phyloP scores from a whole-genome alignment of 2,329 filamentous ascomycete genomes.

The Fusarium domesticum region DNA sequence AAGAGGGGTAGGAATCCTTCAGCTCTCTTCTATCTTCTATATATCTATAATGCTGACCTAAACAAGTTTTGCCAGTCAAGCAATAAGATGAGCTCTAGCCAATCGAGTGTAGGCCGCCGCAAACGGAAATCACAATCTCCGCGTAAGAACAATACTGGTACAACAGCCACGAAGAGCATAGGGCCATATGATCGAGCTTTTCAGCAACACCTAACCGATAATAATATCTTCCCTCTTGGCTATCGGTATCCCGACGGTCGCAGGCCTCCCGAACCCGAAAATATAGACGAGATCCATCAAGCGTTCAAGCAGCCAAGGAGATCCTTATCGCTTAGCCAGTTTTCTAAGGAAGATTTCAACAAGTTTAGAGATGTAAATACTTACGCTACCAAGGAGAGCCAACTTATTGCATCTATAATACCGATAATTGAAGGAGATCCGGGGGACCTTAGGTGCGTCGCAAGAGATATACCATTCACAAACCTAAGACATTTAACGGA shows the following conservation, averaged over 20 bases:
- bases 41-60: not conserved
- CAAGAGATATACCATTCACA: slow-evolving; percentile 31
- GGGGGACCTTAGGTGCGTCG: slow-evolving; percentile 23
- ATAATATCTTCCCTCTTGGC: slow-evolving; percentile 11
- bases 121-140: slow-evolving; percentile 10
- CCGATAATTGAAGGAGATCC: slow-evolving; percentile 31
- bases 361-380: slow-evolving; percentile 30
- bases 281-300: slow-evolving; percentile 19
- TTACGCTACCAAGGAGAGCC: slow-evolving; percentile 35
- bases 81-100: slow-evolving; percentile 6
- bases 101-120: slow-evolving; percentile 9
- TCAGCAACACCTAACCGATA: slow-evolving; percentile 19
- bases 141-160: slow-evolving; percentile 4
- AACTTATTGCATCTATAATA: slow-evolving; percentile 32
- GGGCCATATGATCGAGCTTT: slow-evolving; percentile 22
- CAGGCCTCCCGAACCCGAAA: slow-evolving; percentile 13
- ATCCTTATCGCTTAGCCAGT: slow-evolving; percentile 38
- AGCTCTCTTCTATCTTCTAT: not conserved
- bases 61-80: not conserved
- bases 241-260: slow-evolving; percentile 17
- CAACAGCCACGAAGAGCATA: slow-evolving; percentile 12
- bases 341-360: slow-evolving; percentile 31
- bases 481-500: slow-evolving; percentile 39
- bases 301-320: slow-evolving; percentile 8
- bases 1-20: not conserved